Evolutionary conservation across 257 asterid species (phyloP).

Genomic region (Solanum phureja): DNA sequence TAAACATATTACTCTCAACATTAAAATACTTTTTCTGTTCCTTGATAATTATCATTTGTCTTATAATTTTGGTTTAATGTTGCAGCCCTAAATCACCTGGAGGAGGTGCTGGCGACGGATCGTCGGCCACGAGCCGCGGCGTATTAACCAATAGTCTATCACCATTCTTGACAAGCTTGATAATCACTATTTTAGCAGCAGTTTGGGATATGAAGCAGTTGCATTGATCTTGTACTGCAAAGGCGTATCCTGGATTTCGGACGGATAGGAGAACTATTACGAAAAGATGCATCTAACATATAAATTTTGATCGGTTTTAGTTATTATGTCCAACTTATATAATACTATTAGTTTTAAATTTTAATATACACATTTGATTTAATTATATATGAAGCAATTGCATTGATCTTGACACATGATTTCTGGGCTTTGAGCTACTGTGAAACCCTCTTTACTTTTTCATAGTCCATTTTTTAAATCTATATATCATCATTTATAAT

Average conservation of each 20-base stretch:
- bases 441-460: not conserved
- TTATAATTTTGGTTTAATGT: not conserved
- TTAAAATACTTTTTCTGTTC: not conserved
- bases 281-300: too few relatives aligned
- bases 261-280: too few relatives aligned
- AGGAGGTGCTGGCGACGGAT: conserved; percentile 18
- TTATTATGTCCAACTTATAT: not conserved
- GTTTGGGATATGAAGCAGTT: conserved; percentile 7
- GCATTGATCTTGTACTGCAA: not conserved
- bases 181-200: conserved; percentile 1
- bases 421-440: not conserved
- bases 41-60: not conserved
- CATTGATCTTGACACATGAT: not conserved
- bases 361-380: not conserved
- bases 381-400: not conserved
- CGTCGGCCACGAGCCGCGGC: conserved; percentile 18
- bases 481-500: not conserved
- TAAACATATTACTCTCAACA: not conserved
- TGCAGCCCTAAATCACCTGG: conserved; percentile 57
- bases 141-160: not conserved
- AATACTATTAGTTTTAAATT: not conserved
- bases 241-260: not conserved
- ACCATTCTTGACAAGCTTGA: not conserved
- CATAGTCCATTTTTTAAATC: not conserved
- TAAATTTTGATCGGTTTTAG: too few relatives aligned